phyloP scores from a whole-genome alignment of 768 basidiomycete genomes.

The Strobilomyces echinocephalus region DNA sequence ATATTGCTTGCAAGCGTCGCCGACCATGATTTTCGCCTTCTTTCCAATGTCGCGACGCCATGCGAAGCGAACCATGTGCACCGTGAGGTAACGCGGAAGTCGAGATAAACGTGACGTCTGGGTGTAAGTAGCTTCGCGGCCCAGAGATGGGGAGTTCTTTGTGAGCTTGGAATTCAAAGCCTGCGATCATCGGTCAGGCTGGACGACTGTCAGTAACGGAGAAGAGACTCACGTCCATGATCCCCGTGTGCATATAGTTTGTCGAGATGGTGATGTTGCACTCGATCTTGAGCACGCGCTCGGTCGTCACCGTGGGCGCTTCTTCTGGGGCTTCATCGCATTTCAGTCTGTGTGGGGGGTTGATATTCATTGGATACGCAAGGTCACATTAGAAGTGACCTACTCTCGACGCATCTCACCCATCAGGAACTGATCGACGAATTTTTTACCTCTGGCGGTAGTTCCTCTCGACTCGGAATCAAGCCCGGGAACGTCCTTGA shows the following conservation, averaged over 20 bases:
- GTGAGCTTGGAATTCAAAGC: conserved; percentile 82
- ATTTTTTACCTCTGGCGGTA: conserved; percentile 40
- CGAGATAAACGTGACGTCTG: conserved; percentile 78
- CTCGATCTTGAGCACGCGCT: conserved; percentile 82
- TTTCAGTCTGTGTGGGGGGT: conserved; percentile 48
- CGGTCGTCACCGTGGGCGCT: conserved; percentile 51
- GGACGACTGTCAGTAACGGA: conserved; percentile 1
- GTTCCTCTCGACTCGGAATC: conserved; percentile 26
- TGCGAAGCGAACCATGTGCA: conserved; percentile 95
- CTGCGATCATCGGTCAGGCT: conserved; percentile 36
- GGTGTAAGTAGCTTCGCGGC: conserved; percentile 76
- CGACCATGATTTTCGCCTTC: conserved; percentile 96
- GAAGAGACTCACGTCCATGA: conserved; percentile 58
- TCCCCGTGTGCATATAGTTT: conserved; percentile 85
- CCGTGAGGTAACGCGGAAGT: conserved; percentile 77
- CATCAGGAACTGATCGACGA: conserved; percentile 78
- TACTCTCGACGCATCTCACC: conserved; percentile 74
- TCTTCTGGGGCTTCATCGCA: conserved; percentile 85
- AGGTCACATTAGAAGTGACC: background rate
- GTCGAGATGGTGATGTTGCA: conserved; percentile 87
- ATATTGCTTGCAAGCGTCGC: conserved; percentile 4
- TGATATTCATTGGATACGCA: conserved; percentile 21
- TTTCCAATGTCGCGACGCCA: conserved; percentile 88
- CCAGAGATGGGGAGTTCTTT: conserved; percentile 76
- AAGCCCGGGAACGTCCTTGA: conserved; percentile 63